These are phyloP conservation scores for Calonectria hongkongensis DNA, from an alignment of 2,329 filamentous ascomycete genomes.

Conservation along the genomic window DNA sequence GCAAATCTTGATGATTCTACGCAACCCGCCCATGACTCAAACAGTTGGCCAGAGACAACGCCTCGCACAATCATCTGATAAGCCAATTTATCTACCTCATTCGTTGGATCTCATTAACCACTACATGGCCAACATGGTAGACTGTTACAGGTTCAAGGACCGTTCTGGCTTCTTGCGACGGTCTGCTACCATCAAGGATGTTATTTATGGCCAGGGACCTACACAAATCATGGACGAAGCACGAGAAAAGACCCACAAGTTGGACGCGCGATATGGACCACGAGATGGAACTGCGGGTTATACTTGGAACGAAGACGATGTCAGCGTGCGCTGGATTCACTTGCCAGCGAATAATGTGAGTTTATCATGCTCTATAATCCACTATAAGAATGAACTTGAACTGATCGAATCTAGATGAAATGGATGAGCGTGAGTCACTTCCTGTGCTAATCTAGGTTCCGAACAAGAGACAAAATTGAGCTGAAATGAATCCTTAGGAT, in stretches of 20 bases:
- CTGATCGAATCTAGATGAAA: slow-evolving; percentile 1
- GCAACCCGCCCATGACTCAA: slow-evolving; percentile 2
- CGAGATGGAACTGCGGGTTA: slow-evolving; percentile 1
- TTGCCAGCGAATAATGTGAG: slow-evolving; percentile 14
- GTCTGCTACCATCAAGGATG: slow-evolving; percentile 8
- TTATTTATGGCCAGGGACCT: slow-evolving; percentile 4
- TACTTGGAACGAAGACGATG: slow-evolving; percentile 2
- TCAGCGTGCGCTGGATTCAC: slow-evolving; percentile 7
- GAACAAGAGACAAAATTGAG: not conserved
- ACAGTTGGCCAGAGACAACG: slow-evolving; percentile 5
- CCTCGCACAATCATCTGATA: not conserved
- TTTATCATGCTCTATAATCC: not conserved
- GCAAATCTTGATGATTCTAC: slow-evolving; percentile 9
- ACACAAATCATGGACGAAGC: slow-evolving; percentile 10
- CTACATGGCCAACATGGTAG: slow-evolving; percentile 8
- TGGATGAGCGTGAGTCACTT: not conserved
- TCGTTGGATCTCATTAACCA: not conserved
- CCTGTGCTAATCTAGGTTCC: too few species aligned
- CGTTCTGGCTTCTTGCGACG: slow-evolving; percentile 6
- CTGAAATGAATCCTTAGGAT: not conserved
- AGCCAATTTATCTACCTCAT: slow-evolving; percentile 1
- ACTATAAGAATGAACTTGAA: not conserved
- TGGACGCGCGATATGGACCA: slow-evolving; percentile 7
- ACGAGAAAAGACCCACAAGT: slow-evolving; percentile 7
- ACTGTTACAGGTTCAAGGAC: not conserved